These are phyloP conservation scores for Epicoccum sorghinum DNA, from an alignment of 2,329 filamentous ascomycete genomes.

Conservation along the genomic window DNA sequence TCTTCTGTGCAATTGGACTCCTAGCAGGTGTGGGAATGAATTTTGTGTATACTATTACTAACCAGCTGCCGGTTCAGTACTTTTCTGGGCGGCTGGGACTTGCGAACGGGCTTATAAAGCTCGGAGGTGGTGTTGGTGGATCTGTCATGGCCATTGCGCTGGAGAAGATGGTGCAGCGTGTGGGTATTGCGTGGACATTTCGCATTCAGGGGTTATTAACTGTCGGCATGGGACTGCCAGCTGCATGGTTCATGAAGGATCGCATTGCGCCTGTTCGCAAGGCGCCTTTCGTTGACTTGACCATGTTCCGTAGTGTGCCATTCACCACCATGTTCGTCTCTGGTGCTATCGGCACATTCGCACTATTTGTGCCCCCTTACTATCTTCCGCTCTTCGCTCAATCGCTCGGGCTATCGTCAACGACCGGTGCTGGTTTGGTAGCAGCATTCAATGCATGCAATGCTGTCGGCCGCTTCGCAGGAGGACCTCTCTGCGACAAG, in stretches of 20 bases:
- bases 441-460: conserved; percentile 37
- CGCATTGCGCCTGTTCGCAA: conserved; percentile 22
- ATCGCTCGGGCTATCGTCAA: conserved; percentile 28
- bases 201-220: conserved; percentile 31
- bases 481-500: conserved; percentile 36
- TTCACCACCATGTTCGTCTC: conserved; percentile 31
- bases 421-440: conserved; percentile 32
- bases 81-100: conserved; percentile 35
- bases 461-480: conserved; percentile 33
- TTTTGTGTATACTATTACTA: conserved; percentile 31
- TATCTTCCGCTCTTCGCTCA: conserved; percentile 36
- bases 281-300: conserved; percentile 29
- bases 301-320: conserved; percentile 31
- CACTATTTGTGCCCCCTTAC: conserved; percentile 36
- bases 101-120: conserved; percentile 37
- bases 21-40: conserved; percentile 52
- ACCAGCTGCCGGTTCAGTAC: conserved; percentile 33
- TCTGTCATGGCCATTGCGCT: conserved; percentile 32
- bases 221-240: conserved; percentile 31
- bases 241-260: conserved; percentile 34
- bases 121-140: conserved; percentile 37
- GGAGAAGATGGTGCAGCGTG: conserved; percentile 30
- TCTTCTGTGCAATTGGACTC: conserved; percentile 57
- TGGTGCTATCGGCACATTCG: conserved; percentile 33
- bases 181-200: conserved; percentile 38